phyloP scores from a whole-genome alignment of 768 basidiomycete genomes.

The Tylopilus plumbeoviolaceoides region DNA sequence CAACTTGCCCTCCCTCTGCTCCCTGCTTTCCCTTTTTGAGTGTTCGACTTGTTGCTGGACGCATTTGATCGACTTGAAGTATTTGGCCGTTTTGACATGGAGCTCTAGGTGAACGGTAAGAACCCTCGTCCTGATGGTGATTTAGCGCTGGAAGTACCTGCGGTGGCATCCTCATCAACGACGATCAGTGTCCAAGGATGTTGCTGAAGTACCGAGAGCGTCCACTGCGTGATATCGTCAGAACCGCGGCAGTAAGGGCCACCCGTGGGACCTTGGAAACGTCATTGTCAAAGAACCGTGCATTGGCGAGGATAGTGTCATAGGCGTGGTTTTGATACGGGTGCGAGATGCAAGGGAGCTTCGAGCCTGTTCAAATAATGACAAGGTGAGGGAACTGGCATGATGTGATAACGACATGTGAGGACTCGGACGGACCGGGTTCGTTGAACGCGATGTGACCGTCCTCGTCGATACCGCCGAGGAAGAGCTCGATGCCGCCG shows the following conservation, averaged over 20 bases:
- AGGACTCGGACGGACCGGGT: slow-evolving; percentile 55
- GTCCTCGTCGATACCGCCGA: slow-evolving; percentile 92
- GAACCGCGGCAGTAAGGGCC: slow-evolving; percentile 62
- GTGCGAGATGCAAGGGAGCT: slow-evolving; percentile 80
- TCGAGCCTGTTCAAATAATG: slow-evolving; percentile 49
- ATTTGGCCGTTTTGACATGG: slow-evolving; percentile 86
- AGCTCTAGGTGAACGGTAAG: slow-evolving; percentile 47
- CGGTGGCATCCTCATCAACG: slow-evolving; percentile 83
- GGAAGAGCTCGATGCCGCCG: slow-evolving; percentile 89
- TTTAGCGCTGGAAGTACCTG: slow-evolving; percentile 42
- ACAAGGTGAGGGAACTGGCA: not conserved
- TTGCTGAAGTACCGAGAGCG: slow-evolving; percentile 77
- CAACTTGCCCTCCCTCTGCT: slow-evolving; percentile 36
- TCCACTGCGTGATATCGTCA: slow-evolving; percentile 48
- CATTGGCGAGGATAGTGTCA: slow-evolving; percentile 90
- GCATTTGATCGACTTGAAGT: slow-evolving; percentile 87
- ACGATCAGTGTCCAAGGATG: slow-evolving; percentile 91
- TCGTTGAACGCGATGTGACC: slow-evolving; percentile 95
- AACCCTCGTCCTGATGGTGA: not conserved
- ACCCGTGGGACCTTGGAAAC: slow-evolving; percentile 74
- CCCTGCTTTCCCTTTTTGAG: slow-evolving; percentile 35
- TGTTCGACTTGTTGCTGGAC: slow-evolving; percentile 79
- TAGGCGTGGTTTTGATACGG: slow-evolving; percentile 92
- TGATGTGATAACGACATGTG: not conserved
- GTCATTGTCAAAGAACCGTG: slow-evolving; percentile 86